Conservation (phyloP, 768 basidiomycete species). For the Tricholomella constricta region DNA sequence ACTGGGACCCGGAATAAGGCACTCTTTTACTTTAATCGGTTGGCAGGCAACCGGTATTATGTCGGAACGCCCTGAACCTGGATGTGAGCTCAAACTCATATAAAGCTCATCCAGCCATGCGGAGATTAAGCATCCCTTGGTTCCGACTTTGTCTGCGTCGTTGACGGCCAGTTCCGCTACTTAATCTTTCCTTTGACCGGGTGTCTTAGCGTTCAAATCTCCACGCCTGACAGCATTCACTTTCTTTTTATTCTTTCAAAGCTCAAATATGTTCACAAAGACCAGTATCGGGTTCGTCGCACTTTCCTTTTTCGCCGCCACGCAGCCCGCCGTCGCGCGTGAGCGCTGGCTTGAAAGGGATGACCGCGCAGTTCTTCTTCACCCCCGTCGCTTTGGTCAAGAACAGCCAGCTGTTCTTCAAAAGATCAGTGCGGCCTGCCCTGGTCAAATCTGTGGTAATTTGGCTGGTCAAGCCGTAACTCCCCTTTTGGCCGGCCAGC, state of each 20-base stretch:
- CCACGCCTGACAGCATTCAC: constrained; percentile 15
- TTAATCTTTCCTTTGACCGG: constrained; percentile 43
- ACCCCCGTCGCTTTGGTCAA: constrained; percentile 57
- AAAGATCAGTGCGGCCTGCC: constrained; percentile 48
- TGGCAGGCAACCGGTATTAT: constrained; percentile 15
- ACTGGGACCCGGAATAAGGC: not conserved
- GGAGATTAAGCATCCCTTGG: constrained; percentile 12
- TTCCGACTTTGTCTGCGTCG: constrained; percentile 36
- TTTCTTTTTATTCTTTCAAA: constrained; percentile 19
- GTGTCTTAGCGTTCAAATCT: constrained; percentile 35
- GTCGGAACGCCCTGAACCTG: constrained; percentile 4
- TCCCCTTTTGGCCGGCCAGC: constrained; percentile 52
- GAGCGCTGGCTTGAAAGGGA: constrained; percentile 51
- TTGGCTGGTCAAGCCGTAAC: constrained; percentile 52
- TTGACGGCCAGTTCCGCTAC: constrained; percentile 43
- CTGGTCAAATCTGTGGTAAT: constrained; percentile 47
- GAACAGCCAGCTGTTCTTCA: constrained; percentile 49
- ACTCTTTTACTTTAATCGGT: constrained; percentile 1
- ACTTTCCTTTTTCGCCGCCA: constrained; percentile 29
- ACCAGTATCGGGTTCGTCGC: constrained; percentile 25
- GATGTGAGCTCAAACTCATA: not conserved
- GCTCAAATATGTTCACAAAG: constrained; percentile 33
- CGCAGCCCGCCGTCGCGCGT: constrained; percentile 39
- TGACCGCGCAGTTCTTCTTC: constrained; percentile 42
- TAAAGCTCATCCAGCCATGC: constrained; percentile 1